Percentiles rank a stretch among this genome's conserved stretches.
Evolutionary conservation across 371 early-diverging fungal genomes (phyloP).

Genomic region (Capillidium rhysosporum): DNA sequence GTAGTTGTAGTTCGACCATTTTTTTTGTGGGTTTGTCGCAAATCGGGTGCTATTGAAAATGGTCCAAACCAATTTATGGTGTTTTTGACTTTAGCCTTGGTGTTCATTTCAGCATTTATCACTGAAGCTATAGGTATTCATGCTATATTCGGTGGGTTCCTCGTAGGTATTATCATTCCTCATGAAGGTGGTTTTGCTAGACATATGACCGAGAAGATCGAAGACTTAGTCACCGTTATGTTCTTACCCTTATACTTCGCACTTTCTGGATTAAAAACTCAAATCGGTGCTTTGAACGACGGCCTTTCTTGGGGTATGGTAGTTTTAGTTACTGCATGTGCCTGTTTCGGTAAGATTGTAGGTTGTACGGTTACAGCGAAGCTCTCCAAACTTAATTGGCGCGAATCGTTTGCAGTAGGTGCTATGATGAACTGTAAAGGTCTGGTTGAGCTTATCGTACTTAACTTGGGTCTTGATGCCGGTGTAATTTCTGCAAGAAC

Average conservation of each 20-base stretch:
- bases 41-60: slow-evolving; percentile 24
- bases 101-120: slow-evolving; percentile 49
- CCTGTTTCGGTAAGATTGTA: slow-evolving; percentile 69
- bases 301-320: slow-evolving; percentile 58
- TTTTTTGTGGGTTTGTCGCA: slow-evolving; percentile 19
- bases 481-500: slow-evolving; percentile 52
- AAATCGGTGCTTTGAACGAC: slow-evolving; percentile 48
- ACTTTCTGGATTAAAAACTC: slow-evolving; percentile 74
- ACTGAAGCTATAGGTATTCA: slow-evolving; percentile 77
- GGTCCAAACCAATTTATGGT: slow-evolving; percentile 41
- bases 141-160: slow-evolving; percentile 81
- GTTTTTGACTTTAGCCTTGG: slow-evolving; percentile 36
- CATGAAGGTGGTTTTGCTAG: slow-evolving; percentile 74
- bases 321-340: slow-evolving; percentile 47
- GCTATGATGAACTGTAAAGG: slow-evolving; percentile 89
- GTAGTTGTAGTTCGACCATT: slow-evolving; percentile 32
- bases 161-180: slow-evolving; percentile 71
- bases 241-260: slow-evolving; percentile 86
- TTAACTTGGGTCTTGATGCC: slow-evolving; percentile 76
- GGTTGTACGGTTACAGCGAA: slow-evolving; percentile 60
- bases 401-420: slow-evolving; percentile 75
- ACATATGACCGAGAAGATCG: slow-evolving; percentile 74
- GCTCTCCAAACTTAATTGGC: slow-evolving; percentile 40
- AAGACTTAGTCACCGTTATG: slow-evolving; percentile 70
- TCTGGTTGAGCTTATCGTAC: slow-evolving; percentile 78